Conservation (phyloP, 345 rosid species). For the Linum usitatissimum region DNA sequence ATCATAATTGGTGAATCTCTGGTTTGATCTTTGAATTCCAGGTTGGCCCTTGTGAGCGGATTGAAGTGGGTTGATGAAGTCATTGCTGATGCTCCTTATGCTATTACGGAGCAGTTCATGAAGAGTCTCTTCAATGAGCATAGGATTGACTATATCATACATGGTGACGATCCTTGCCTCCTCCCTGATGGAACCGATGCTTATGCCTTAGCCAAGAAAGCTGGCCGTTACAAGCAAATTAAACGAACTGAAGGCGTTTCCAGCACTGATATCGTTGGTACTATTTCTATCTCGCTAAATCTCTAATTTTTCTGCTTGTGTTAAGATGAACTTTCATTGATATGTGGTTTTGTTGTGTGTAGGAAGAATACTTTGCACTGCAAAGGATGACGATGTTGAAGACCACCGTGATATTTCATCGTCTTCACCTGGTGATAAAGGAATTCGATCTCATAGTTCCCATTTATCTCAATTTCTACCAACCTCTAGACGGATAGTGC, state of each 20-base stretch:
- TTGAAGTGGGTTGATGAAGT: conserved; percentile 97
- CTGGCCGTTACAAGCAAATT: conserved; percentile 89
- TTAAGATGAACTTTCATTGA: neutral
- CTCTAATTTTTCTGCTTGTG: neutral
- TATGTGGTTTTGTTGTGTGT: conserved; percentile 10
- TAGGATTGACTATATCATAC: conserved; percentile 78
- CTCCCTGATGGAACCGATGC: conserved; percentile 98
- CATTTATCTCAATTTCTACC: conserved; percentile 75
- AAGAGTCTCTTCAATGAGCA: conserved; percentile 64
- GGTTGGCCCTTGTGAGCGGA: conserved; percentile 80
- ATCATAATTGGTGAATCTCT: neutral
- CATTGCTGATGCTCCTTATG: conserved; percentile 81
- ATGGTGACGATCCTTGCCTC: conserved; percentile 93
- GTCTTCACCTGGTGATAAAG: conserved; percentile 21
- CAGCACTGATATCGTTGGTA: conserved; percentile 99
- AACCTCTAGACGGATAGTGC: conserved; percentile 88
- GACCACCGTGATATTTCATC: conserved; percentile 26
- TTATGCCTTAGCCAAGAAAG: conserved; percentile 79
- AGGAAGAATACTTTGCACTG: conserved; percentile 78
- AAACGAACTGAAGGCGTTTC: conserved; percentile 98
- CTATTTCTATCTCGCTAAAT: conserved; percentile 5
- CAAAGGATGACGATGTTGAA: conserved; percentile 28
- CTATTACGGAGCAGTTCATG: conserved; percentile 82
- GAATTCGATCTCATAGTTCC: conserved; percentile 23
- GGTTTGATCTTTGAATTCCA: conserved; percentile 16